Conservation (phyloP, 2,329 filamentous ascomycete species). For the Xylariaceae sp. region DNA sequence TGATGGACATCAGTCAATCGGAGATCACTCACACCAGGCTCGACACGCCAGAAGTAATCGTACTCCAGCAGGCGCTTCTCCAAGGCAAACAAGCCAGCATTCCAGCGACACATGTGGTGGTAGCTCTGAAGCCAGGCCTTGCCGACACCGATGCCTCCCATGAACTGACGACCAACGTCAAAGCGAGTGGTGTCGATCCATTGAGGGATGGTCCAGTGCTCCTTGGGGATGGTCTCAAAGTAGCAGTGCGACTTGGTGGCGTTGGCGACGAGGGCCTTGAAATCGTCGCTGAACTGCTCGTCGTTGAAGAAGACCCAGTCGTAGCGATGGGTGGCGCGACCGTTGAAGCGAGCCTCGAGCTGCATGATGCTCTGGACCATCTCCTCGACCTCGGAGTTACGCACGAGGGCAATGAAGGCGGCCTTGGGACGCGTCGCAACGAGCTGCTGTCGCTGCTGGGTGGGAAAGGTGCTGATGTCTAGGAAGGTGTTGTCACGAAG, state of each 20-base stretch:
- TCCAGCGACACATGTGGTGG: conserved; percentile 79
- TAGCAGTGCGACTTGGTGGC: conserved; percentile 67
- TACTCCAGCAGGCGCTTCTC: conserved; percentile 64
- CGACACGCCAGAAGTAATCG: conserved; percentile 59
- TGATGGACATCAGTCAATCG: neutral
- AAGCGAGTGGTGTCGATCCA: conserved; percentile 69
- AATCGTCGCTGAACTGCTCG: conserved; percentile 70
- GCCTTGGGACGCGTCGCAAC: conserved; percentile 31
- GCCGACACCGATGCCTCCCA: conserved; percentile 62
- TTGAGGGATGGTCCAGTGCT: conserved; percentile 70
- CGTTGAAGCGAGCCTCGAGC: conserved; percentile 73
- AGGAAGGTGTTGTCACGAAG: conserved; percentile 26
- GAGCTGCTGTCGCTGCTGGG: conserved; percentile 15
- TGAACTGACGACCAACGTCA: conserved; percentile 57
- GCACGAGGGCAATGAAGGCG: conserved; percentile 62
- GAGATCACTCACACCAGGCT: conserved; percentile 51
- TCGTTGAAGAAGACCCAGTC: conserved; percentile 89
- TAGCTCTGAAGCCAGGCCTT: conserved; percentile 64
- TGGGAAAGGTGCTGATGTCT: conserved; percentile 16
- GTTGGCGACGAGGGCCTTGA: conserved; percentile 64
- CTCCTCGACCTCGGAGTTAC: conserved; percentile 65
- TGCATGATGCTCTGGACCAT: conserved; percentile 69
- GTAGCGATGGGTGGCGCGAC: conserved; percentile 67
- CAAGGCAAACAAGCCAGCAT: conserved; percentile 75
- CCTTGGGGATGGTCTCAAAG: conserved; percentile 69